Conservation (phyloP, 257 asterid genomes). For the Solanum gracilifrons region DNA sequence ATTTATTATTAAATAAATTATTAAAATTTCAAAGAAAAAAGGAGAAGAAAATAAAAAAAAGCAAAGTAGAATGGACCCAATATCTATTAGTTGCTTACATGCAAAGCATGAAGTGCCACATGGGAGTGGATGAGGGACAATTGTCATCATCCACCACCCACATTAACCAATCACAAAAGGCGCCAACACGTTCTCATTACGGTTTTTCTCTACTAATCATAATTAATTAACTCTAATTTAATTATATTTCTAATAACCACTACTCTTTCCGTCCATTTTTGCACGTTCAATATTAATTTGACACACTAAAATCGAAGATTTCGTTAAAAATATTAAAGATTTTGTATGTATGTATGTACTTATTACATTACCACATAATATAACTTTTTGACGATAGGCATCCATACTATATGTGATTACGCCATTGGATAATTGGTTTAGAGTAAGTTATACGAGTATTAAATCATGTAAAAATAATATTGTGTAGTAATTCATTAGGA, state of each 20-base stretch:
- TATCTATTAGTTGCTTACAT: slow-evolving; percentile 20
- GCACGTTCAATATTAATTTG: too few species aligned
- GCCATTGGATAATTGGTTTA: too few species aligned
- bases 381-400: too few species aligned
- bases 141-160: slow-evolving; percentile 19
- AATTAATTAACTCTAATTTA: background rate
- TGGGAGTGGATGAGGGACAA: slow-evolving; percentile 19
- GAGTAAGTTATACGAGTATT: too few species aligned
- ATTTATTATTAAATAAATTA: background rate
- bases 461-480: too few species aligned
- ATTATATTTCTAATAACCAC: background rate
- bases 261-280: background rate
- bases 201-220: background rate
- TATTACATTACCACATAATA: too few species aligned
- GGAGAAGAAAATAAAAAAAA: background rate
- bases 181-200: slow-evolving; percentile 41
- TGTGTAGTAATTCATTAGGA: too few species aligned
- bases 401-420: background rate
- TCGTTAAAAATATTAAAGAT: fast-evolving
- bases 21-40: background rate
- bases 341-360: too few species aligned
- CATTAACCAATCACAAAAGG: slow-evolving; percentile 22
- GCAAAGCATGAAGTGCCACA: slow-evolving; percentile 46
- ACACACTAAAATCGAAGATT: too few species aligned
- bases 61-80: background rate